Evolutionary conservation across 495 filamentous ascomycete genomes (phyloP), one percentile per base, ranked within the genome.

Genomic region (Pseudomonodictys pantanalensis): DNA sequence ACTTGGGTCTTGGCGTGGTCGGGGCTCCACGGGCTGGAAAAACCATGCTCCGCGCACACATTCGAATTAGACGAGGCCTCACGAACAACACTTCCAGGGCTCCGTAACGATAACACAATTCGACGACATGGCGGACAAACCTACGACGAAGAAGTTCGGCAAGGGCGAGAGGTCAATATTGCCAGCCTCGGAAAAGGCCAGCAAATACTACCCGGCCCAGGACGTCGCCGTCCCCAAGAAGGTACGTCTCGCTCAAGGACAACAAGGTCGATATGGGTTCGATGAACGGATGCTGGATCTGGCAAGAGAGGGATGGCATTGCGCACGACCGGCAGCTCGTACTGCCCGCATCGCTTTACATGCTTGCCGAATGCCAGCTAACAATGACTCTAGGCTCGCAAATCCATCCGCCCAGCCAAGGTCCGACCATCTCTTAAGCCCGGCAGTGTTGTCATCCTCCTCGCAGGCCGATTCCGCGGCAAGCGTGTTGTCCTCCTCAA

Each of bases 401-500:
- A 99, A 84, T 78, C 91, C 66, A 76, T 90, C 74, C 90, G 90
- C 66, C 81, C 91, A 58, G 83, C 91, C 71, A 86, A 89, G 75
- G 81, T 89, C 66, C 92, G 95, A 68, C 76, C 86, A 68, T 86
- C 87, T 63, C 92, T 99, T 70, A 80, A 86, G 74, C 95, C 93
- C 74, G 95, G 95, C 75, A 86, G 90, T 73, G 81, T 97, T 71
- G 86, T 99, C 71, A 97, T 99, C 77, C 89, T 99, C 75, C 90
- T 99, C 72, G 93, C 95, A 78, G 95, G 95, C 71, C 93, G 95
- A 73, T 99, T 97, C 89, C 93, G 95, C 71, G 95, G 95, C 82
- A 97, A 97, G 89, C 95, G 95, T 74, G 95, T 99, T 72, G 81
- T 99, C 73, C 91, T 96, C 76, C 89, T 99, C 76, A 97, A 97